Percentiles rank a stretch among this genome's conserved stretches.
phyloP scores from a whole-genome alignment of 2,329 filamentous ascomycete genomes.

The Penicillium hesseltinei region DNA sequence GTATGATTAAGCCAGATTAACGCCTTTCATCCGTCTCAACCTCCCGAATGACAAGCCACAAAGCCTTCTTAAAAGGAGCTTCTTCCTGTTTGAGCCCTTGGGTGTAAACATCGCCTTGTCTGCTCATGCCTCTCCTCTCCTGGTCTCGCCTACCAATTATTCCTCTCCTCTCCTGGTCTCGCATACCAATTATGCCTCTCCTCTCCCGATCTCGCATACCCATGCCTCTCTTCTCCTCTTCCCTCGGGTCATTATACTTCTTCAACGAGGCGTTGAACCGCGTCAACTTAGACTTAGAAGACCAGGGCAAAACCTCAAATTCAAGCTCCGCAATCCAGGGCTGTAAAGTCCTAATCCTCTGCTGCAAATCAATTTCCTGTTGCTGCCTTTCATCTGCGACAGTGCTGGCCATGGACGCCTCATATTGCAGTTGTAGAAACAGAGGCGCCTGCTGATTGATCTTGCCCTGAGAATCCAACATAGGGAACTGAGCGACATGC shows the following conservation, averaged over 20 bases:
- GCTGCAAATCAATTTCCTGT: slow-evolving; percentile 14
- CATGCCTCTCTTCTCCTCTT: not conserved
- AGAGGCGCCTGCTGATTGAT: slow-evolving; percentile 21
- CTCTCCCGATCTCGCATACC: not conserved
- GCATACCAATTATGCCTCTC: not conserved
- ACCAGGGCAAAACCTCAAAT: slow-evolving; percentile 22
- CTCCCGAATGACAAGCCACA: slow-evolving; percentile 21
- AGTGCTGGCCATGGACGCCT: not conserved
- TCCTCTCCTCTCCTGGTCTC: not conserved
- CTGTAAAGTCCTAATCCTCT: slow-evolving; percentile 18
- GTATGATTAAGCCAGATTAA: not conserved
- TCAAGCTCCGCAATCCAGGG: slow-evolving; percentile 31
- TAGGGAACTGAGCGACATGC: slow-evolving; percentile 26
- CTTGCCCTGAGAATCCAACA: slow-evolving; percentile 25
- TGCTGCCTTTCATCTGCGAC: not conserved
- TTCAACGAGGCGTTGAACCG: slow-evolving; percentile 26
- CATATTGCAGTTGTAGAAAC: slow-evolving; percentile 11
- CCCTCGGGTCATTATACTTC: slow-evolving; percentile 18
- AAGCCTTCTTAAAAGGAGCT: slow-evolving; percentile 10
- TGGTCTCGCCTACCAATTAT: not conserved
- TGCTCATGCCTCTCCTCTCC: not conserved
- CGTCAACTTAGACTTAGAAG: slow-evolving; percentile 22
- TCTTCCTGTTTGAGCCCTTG: not conserved
- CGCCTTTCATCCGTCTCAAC: not conserved
- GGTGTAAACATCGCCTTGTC: not conserved